Conservation (phyloP, 2,329 filamentous ascomycete genomes). For the Diaporthe australafricana region DNA sequence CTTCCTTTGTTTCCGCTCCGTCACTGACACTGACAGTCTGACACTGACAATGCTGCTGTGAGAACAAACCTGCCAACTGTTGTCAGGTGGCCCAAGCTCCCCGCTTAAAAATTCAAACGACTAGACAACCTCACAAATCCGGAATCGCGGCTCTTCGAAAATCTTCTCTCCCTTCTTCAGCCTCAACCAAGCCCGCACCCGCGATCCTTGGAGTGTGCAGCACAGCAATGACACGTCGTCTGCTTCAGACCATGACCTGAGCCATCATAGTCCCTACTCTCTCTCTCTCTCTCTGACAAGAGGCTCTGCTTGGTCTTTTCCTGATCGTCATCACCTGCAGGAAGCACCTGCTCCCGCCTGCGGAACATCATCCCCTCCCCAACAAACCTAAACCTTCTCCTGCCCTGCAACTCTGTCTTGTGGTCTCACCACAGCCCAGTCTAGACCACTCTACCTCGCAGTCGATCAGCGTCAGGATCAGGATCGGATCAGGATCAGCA, state of each 20-base stretch:
- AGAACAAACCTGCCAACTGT: neutral
- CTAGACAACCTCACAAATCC: neutral
- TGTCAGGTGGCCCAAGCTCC: constrained; percentile 13
- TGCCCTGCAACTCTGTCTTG: constrained; percentile 2
- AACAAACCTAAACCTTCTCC: constrained; percentile 1
- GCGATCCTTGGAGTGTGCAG: constrained; percentile 2
- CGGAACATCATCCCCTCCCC: neutral
- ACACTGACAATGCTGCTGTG: no score
- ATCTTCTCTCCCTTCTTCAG: constrained; percentile 3
- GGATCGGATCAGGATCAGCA: constrained; percentile 1
- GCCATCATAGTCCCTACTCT: constrained; percentile 23
- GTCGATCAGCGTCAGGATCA: neutral
- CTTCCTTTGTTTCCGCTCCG: constrained; percentile 1
- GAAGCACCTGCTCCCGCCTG: constrained; percentile 8
- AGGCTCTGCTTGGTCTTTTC: neutral
- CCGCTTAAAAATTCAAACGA: constrained; percentile 17
- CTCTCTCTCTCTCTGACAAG: neutral
- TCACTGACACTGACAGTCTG: neutral
- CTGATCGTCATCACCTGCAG: constrained; percentile 22
- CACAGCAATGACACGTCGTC: constrained; percentile 12
- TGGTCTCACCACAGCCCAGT: constrained; percentile 1
- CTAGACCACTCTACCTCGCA: neutral
- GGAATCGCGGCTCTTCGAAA: neutral
- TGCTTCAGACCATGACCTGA: constrained; percentile 3
- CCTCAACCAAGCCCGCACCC: constrained; percentile 20